These are phyloP conservation scores for Dryas drummondii DNA, from an alignment of 306 rosid species.

Conservation along the genomic window DNA sequence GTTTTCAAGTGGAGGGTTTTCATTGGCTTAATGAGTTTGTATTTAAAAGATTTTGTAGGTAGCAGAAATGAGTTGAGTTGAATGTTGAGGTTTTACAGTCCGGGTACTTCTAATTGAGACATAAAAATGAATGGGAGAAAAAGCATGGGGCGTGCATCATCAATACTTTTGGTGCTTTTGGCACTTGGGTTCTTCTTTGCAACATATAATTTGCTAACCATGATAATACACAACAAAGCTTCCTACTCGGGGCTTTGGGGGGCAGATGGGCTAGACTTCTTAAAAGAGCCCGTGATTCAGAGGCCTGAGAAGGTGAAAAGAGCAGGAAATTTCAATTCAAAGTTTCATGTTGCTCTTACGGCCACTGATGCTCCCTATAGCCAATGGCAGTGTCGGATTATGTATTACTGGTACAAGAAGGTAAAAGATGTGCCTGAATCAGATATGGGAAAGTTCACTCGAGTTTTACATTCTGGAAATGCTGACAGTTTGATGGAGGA, in stretches of 20 bases:
- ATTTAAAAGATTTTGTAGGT: conserved; percentile 21
- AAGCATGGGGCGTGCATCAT: conserved; percentile 56
- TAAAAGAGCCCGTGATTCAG: conserved; percentile 24
- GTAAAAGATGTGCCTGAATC: conserved; percentile 79
- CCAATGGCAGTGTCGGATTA: conserved; percentile 94
- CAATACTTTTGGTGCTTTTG: conserved; percentile 58
- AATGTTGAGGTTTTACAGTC: conserved; percentile 26
- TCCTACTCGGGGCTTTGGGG: conserved; percentile 36
- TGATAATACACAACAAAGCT: conserved; percentile 48
- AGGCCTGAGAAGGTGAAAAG: conserved; percentile 19
- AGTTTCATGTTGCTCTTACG: conserved; percentile 78
- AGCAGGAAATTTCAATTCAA: conserved; percentile 10
- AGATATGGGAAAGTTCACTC: conserved; percentile 81
- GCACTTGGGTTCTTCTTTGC: conserved; percentile 71
- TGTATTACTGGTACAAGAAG: conserved; percentile 91
- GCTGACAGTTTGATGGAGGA: conserved; percentile 73
- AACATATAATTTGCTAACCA: conserved; percentile 62
- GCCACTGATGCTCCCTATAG: conserved; percentile 90
- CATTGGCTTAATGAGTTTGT: conserved; percentile 16
- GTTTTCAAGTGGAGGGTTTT: conserved; percentile 16
- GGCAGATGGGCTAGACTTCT: conserved; percentile 34
- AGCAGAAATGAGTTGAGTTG: conserved; percentile 26
- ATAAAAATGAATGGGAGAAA: conserved; percentile 63
- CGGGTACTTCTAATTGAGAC: not conserved
- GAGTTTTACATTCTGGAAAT: conserved; percentile 76